Percentiles rank a stretch among this genome's conserved stretches.
phyloP scores from a whole-genome alignment of 208 protist species.

The Leishmania tarentolae region DNA sequence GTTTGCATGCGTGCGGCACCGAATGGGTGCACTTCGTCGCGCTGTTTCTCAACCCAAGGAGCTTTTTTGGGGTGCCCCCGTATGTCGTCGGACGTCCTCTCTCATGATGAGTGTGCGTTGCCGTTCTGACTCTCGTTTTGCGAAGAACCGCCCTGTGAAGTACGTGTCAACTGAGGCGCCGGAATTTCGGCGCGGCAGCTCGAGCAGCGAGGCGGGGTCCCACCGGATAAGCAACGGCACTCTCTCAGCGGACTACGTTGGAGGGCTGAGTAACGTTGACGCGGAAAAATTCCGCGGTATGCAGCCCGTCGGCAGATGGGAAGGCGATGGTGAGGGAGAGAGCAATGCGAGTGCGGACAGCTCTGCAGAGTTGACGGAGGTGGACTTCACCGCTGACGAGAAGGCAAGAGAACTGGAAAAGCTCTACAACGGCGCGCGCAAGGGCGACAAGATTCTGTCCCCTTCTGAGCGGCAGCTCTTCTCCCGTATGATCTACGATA shows the following conservation, averaged over 20 bases:
- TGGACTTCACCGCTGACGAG: slow-evolving; percentile 31
- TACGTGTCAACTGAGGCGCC: slow-evolving; percentile 5
- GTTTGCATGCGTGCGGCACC: not conserved
- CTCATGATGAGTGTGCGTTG: not conserved
- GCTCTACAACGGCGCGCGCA: slow-evolving; percentile 18
- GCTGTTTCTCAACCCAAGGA: not conserved
- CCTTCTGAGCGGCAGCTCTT: slow-evolving; percentile 38
- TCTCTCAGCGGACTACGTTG: not conserved
- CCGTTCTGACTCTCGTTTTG: not conserved
- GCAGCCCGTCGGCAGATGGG: not conserved
- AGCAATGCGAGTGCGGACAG: not conserved
- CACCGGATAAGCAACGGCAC: not conserved
- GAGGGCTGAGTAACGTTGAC: not conserved
- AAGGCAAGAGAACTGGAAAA: slow-evolving; percentile 27
- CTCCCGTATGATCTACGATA: slow-evolving; percentile 62
- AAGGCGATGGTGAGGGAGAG: not conserved
- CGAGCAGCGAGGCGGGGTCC: not conserved
- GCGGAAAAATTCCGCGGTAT: not conserved
- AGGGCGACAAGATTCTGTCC: slow-evolving; percentile 31
- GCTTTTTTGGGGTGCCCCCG: not conserved
- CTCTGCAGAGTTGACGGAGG: slow-evolving; percentile 14
- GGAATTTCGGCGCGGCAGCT: not conserved
- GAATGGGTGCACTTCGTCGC: not conserved
- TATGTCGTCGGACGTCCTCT: not conserved
- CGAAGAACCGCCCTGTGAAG: not conserved